Conservation (phyloP, 2,329 filamentous ascomycete species). For the Penicillium verrucosum region DNA sequence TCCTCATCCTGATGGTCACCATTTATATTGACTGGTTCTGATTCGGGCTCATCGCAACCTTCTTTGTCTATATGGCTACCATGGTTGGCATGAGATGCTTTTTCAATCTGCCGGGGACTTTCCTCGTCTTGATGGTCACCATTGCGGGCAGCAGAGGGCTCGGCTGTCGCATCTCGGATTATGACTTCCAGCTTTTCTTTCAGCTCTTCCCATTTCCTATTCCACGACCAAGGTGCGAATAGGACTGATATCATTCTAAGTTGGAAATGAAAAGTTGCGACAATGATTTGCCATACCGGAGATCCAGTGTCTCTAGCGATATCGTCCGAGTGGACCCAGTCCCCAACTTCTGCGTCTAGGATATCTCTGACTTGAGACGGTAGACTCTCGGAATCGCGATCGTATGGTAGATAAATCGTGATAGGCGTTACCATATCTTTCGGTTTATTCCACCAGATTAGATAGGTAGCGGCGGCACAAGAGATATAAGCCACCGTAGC, state of each 20-base stretch:
- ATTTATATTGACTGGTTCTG: too few relatives aligned
- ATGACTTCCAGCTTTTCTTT: neutral
- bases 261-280: neutral
- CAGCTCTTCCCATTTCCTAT: neutral
- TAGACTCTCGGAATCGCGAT: conserved; percentile 5
- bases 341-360: neutral
- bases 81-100: neutral
- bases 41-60: too few relatives aligned
- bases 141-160: neutral
- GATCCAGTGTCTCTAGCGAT: neutral
- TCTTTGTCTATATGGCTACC: neutral
- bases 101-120: too few relatives aligned
- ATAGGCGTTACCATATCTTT: conserved; percentile 18
- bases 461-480: conserved; percentile 10
- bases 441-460: conserved; percentile 16
- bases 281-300: neutral
- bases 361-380: neutral
- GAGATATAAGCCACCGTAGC: conserved; percentile 13
- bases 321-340: neutral
- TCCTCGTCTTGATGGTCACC: neutral
- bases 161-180: neutral
- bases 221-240: neutral
- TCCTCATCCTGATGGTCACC: neutral
- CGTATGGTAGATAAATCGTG: conserved; percentile 6
- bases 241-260: neutral